These are phyloP conservation scores for Cryptosporidium xiaoi DNA, from an alignment of 169 alveolate species.

Conservation along the genomic window DNA sequence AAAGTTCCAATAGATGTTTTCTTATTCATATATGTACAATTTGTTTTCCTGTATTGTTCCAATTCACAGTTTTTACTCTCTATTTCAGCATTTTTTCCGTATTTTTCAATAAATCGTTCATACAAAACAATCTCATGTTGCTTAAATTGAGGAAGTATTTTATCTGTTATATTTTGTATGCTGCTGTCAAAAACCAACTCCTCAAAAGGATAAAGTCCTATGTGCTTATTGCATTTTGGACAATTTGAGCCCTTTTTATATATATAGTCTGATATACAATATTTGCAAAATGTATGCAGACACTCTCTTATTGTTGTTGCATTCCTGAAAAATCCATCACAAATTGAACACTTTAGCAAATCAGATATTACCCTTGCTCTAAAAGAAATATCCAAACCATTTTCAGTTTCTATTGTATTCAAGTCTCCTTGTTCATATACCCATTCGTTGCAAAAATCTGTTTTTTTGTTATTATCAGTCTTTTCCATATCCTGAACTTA, in stretches of 20 bases:
- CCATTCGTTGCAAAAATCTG: background rate
- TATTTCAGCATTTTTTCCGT: background rate
- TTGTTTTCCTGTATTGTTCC: background rate
- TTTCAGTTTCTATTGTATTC: slow-evolving; percentile 60
- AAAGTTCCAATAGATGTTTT: background rate
- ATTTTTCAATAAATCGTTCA: slow-evolving; percentile 36
- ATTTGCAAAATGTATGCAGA: slow-evolving; percentile 80
- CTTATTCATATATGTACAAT: background rate
- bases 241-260: slow-evolving; percentile 76
- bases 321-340: slow-evolving; percentile 79
- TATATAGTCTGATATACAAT: slow-evolving; percentile 75
- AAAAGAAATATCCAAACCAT: slow-evolving; percentile 76
- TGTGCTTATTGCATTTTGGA: slow-evolving; percentile 76
- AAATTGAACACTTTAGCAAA: slow-evolving; percentile 77
- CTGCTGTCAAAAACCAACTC: slow-evolving; percentile 77
- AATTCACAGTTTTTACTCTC: slow-evolving; percentile 2
- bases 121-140: slow-evolving; percentile 59
- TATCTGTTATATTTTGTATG: slow-evolving; percentile 79
- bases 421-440: slow-evolving; percentile 35
- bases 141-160: slow-evolving; percentile 79
- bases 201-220: slow-evolving; percentile 52
- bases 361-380: slow-evolving; percentile 67
- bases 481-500: too few species aligned
- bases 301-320: slow-evolving; percentile 81
- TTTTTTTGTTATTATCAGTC: too few species aligned